Evolutionary conservation across 2,329 filamentous ascomycete species (phyloP).

Genomic region (Teratosphaeriaceae sp.): DNA sequence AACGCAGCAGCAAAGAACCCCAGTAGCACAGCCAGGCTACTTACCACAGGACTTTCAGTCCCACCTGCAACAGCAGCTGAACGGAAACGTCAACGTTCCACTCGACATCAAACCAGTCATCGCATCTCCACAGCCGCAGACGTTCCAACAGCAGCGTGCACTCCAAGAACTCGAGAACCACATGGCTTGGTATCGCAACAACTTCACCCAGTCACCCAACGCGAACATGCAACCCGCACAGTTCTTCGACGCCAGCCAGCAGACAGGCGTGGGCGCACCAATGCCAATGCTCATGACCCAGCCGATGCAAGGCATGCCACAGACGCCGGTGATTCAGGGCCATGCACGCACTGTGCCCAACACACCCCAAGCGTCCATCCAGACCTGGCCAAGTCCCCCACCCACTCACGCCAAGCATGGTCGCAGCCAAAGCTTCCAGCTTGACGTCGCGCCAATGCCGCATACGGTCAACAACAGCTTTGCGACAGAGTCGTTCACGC

Average conservation of each 20-base stretch:
- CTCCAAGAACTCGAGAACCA: conserved; percentile 25
- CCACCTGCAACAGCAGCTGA: conserved; percentile 48
- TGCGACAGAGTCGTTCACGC: conserved; percentile 3
- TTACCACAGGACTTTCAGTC: conserved; percentile 33
- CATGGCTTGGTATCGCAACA: conserved; percentile 24
- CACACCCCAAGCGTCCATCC: conserved; percentile 35
- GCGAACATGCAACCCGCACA: conserved; percentile 9
- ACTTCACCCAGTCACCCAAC: conserved; percentile 17
- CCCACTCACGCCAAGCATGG: conserved; percentile 23
- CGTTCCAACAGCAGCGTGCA: conserved; percentile 16
- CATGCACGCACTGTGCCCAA: conserved; percentile 45
- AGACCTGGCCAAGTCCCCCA: conserved; percentile 31
- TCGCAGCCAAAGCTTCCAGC: conserved; percentile 34
- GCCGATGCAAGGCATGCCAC: conserved; percentile 19
- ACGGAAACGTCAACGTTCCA: conserved; percentile 26
- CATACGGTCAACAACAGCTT: conserved; percentile 3
- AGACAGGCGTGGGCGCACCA: conserved; percentile 8
- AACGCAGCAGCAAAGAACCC: conserved; percentile 77
- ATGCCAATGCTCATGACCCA: conserved; percentile 8
- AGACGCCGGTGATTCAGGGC: conserved; percentile 24
- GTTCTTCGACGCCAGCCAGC: conserved; percentile 18
- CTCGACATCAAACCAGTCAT: conserved; percentile 13
- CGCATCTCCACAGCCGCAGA: conserved; percentile 9
- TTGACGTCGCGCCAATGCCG: conserved; percentile 48
- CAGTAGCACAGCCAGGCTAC: conserved; percentile 64